Base-by-base conservation (phyloP, 495 filamentous ascomycete species). In the Usnea hakonensis region DNA sequence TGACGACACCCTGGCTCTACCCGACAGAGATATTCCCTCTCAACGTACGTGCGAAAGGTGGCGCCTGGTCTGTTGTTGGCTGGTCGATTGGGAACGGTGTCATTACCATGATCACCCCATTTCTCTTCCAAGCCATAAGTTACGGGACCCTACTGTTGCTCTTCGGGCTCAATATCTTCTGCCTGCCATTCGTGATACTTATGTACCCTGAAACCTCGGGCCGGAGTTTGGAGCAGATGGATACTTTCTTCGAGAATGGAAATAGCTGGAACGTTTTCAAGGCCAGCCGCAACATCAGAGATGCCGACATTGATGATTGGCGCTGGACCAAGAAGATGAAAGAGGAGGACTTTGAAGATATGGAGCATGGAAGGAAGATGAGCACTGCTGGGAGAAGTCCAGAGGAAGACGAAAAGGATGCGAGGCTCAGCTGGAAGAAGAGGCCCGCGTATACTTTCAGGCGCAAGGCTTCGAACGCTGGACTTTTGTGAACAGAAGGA, bases 201-300 rank as follows among this genome's bases (percentile, higher is more conserved):
- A 79, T 86, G 69, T 85, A 81, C 65, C 83, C 83, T 0, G 83
- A 86, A 69, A 85, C 82, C 5, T 73, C 77, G 2, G 79, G 80
- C 53, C 77, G 82, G 9, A 78, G 74, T n/a, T 70, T 86, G 11
- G 83, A 85, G 61, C 81, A 81, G n/a, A 84, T 83, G 65, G 78
- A 84, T 28, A 73, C 75, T 5, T 74, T 85, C 38, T 85, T 86
- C 57, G 68, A 69, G 46, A 60, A 69, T 26, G 68, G 68, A n/a
- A 60, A 55, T 36, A 65, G 43, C 33, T 69, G 68, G 68, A 69
- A 69, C 28, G 68, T 69, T 26, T 69, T 69, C 61, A 67, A 65
- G 48, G 66, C 65, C 28, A 67, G 65, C 36, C 68, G 63, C 30
- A 67, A 59, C 17, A 69, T 69, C 23, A 53, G 62, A 40, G 57